phyloP scores from a whole-genome alignment of 306 rosid species.

The Medicago arabica region DNA sequence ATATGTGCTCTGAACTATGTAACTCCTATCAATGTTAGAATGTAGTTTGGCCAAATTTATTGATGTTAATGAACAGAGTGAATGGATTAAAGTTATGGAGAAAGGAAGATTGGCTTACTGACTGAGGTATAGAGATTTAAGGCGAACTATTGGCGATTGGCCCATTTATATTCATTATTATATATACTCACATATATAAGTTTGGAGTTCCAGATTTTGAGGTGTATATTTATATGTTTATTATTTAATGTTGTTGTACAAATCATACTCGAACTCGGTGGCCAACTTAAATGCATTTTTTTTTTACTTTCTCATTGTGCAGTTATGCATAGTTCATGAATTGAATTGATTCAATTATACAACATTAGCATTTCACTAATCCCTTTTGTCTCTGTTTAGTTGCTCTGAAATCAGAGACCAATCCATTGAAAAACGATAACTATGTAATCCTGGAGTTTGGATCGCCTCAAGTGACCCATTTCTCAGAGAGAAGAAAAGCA shows the following conservation, averaged over 20 bases:
- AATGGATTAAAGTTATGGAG: conserved; percentile 47
- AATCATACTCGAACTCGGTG: conserved; percentile 55
- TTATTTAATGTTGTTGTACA: conserved; percentile 54
- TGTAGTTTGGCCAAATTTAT: conserved; percentile 42
- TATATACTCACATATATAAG: conserved; percentile 48
- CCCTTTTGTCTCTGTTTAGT: background rate
- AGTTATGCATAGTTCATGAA: conserved; percentile 45
- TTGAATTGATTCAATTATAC: conserved; percentile 42
- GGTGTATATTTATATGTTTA: conserved; percentile 55
- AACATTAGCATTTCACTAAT: background rate
- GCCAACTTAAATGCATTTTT: conserved; percentile 46
- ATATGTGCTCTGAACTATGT: conserved; percentile 13
- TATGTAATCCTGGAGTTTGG: too few relatives aligned
- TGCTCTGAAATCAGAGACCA: too few relatives aligned
- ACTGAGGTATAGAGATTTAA: conserved; percentile 44
- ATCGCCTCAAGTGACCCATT: too few relatives aligned
- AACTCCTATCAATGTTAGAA: conserved; percentile 39
- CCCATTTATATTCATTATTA: conserved; percentile 58
- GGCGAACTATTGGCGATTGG: conserved; percentile 47
- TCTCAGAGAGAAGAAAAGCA: too few relatives aligned
- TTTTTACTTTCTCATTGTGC: conserved; percentile 30
- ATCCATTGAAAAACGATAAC: too few relatives aligned
- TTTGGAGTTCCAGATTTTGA: conserved; percentile 66
- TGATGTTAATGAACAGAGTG: conserved; percentile 52
- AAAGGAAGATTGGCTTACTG: conserved; percentile 44